Conservation (phyloP, 441 rosid species). For the Adansonia grandidieri region DNA sequence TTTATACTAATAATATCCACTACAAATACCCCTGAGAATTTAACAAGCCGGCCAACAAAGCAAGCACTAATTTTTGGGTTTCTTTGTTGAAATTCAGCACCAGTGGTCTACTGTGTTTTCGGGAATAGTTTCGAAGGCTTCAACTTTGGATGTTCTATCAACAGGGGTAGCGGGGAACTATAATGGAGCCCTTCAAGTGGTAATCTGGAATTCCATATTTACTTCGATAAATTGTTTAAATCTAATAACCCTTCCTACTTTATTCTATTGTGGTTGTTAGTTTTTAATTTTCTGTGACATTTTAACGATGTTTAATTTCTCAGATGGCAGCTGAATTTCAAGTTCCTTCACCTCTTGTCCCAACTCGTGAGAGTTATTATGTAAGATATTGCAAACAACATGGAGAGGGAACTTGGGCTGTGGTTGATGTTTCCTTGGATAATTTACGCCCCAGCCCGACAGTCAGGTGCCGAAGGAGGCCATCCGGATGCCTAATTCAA, state of each 20-base stretch:
- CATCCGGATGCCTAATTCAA: constrained; percentile 88
- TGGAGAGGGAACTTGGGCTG: constrained; percentile 81
- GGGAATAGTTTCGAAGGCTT: constrained; percentile 73
- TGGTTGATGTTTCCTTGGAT: constrained; percentile 93
- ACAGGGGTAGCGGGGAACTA: constrained; percentile 70
- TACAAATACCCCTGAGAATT: neutral
- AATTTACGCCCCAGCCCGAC: constrained; percentile 60
- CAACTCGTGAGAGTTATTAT: constrained; percentile 70
- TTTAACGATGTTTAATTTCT: neutral
- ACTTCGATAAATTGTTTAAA: neutral
- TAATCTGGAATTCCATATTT: constrained; percentile 29
- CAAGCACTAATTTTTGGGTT: constrained; percentile 7
- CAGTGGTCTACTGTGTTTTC: constrained; percentile 79
- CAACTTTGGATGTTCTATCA: constrained; percentile 62
- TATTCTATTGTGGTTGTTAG: neutral
- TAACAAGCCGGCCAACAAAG: neutral
- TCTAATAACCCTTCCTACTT: neutral
- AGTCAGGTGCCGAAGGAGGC: constrained; percentile 63
- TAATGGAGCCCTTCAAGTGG: constrained; percentile 80
- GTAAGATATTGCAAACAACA: constrained; percentile 79
- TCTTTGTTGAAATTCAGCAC: constrained; percentile 46
- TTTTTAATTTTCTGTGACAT: neutral
- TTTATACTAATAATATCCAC: neutral
- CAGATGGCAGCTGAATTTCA: constrained; percentile 87
- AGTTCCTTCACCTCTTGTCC: constrained; percentile 77